Evolutionary conservation across 495 filamentous ascomycete species (phyloP).

Genomic region (Penicillium daleae): DNA sequence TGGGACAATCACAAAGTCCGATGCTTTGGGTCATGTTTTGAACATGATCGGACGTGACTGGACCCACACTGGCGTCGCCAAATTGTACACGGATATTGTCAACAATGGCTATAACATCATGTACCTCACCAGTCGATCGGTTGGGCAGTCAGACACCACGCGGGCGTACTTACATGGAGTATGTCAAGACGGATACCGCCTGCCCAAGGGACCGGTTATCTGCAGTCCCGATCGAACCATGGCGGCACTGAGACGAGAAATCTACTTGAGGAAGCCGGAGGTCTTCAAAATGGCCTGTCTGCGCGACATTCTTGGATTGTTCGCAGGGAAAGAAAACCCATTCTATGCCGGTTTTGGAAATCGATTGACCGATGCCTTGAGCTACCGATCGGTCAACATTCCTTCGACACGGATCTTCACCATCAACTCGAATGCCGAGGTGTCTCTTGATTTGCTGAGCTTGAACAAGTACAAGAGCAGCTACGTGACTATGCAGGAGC

Average conservation of each 20-base stretch:
- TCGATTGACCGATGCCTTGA: conserved; percentile 92
- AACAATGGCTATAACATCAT: conserved; percentile 98
- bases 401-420: conserved; percentile 94
- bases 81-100: conserved; percentile 93
- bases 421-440: conserved; percentile 97
- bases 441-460: conserved; percentile 86
- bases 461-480: conserved; percentile 95
- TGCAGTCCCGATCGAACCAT: conserved; percentile 95
- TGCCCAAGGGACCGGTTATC: conserved; percentile 91
- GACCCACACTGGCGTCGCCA: conserved; percentile 96
- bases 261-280: conserved; percentile 95
- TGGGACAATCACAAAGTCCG: conserved; percentile 98
- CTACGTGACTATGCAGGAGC: conserved; percentile 94
- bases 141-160: conserved; percentile 92
- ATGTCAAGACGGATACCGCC: conserved; percentile 78
- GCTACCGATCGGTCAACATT: conserved; percentile 94
- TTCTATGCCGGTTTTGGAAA: conserved; percentile 99
- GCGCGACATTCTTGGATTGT: conserved; percentile 88
- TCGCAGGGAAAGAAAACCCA: conserved; percentile 74
- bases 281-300: conserved; percentile 99
- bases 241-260: conserved; percentile 89
- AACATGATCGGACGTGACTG: conserved; percentile 98
- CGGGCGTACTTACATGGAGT: conserved; percentile 90
- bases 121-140: conserved; percentile 92
- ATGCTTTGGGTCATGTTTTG: conserved; percentile 94